phyloP scores from a whole-genome alignment of 306 rosid species.

The Gynostemma pentaphyllum region DNA sequence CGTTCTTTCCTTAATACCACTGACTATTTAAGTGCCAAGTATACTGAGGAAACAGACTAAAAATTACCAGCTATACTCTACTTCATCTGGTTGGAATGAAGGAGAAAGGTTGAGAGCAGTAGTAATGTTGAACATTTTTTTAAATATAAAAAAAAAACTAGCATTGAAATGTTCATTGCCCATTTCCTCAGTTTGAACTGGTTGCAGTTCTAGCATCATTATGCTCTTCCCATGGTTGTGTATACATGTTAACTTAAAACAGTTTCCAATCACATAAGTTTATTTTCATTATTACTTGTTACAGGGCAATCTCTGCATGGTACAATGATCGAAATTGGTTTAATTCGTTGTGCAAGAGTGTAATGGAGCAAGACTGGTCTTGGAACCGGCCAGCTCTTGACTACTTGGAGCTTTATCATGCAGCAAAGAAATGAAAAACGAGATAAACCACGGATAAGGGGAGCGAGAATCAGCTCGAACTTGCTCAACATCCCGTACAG shows the following conservation, averaged over 20 bases:
- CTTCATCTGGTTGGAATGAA: background rate
- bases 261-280: background rate
- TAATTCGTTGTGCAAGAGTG: constrained; percentile 63
- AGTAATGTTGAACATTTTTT: background rate
- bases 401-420: constrained; percentile 87
- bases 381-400: constrained; percentile 97
- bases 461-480: background rate
- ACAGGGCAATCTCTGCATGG: constrained; percentile 91
- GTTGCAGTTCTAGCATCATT: background rate
- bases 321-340: constrained; percentile 72
- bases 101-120: background rate
- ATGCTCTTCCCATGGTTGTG: background rate
- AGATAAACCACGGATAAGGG: constrained; percentile 7
- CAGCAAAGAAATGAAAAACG: constrained; percentile 49
- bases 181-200: background rate
- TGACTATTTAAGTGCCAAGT: background rate
- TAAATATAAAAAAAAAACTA: too few relatives aligned
- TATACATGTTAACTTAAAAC: background rate
- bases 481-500: constrained; percentile 32
- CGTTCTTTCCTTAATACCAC: background rate
- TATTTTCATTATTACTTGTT: background rate
- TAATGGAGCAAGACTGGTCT: constrained; percentile 99
- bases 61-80: background rate
- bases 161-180: background rate
- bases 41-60: background rate